Percentiles rank a stretch among this genome's conserved stretches.
Evolutionary conservation across 2,329 filamentous ascomycete species (phyloP).

Genomic region (Podosphaera leucotricha): DNA sequence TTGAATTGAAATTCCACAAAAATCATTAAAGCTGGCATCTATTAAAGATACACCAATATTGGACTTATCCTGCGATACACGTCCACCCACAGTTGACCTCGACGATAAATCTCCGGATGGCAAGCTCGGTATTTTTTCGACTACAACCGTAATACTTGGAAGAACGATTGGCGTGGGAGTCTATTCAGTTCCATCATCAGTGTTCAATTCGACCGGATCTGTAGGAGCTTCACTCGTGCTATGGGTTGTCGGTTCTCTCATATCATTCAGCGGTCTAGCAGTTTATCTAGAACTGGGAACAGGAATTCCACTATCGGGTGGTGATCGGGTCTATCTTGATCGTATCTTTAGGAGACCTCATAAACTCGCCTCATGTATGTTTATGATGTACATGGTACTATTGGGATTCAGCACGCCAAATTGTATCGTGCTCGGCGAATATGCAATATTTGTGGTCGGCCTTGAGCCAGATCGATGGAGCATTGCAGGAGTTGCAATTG

Average conservation of each 20-base stretch:
- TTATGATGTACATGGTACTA: slow-evolving; percentile 25
- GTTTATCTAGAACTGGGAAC: slow-evolving; percentile 24
- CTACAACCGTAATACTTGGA: slow-evolving; percentile 18
- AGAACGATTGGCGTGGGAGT: slow-evolving; percentile 22
- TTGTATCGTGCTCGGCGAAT: slow-evolving; percentile 27
- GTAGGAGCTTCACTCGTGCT: slow-evolving; percentile 29
- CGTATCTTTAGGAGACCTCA: slow-evolving; percentile 26
- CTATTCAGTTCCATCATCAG: slow-evolving; percentile 32
- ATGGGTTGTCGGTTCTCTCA: slow-evolving; percentile 27
- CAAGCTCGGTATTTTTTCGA: slow-evolving; percentile 17
- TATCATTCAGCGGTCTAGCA: slow-evolving; percentile 22
- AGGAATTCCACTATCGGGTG: slow-evolving; percentile 22
- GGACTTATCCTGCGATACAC: too few species aligned
- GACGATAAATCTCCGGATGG: slow-evolving; percentile 5
- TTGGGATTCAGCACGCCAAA: slow-evolving; percentile 28
- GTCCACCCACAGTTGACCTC: neutral
- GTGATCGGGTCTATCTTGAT: slow-evolving; percentile 30
- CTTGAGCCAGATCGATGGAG: slow-evolving; percentile 23
- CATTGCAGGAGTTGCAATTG: slow-evolving; percentile 23
- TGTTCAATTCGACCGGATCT: slow-evolving; percentile 28
- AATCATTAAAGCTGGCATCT: too few species aligned
- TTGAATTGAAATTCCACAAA: too few species aligned
- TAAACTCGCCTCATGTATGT: slow-evolving; percentile 29
- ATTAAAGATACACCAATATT: too few species aligned
- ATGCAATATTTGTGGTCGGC: slow-evolving; percentile 23